Percentiles rank a stretch among this genome's conserved stretches.
These are phyloP conservation scores for Eucalyptus albens DNA, from an alignment of 345 rosid genomes.

Conservation along the genomic window DNA sequence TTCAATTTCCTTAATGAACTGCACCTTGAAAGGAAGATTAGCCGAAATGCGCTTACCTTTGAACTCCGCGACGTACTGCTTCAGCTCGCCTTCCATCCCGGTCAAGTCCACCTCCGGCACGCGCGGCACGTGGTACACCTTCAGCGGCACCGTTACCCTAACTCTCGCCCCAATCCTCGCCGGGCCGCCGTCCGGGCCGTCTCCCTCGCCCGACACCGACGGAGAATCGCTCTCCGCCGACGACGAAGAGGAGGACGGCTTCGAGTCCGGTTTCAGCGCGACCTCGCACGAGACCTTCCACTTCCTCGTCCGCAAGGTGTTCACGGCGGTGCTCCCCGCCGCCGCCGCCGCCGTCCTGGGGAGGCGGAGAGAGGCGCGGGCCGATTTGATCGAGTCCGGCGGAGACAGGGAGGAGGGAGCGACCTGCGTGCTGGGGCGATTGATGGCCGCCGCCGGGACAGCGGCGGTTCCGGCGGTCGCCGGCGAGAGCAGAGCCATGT, in stretches of 20 bases:
- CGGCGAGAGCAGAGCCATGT: background rate
- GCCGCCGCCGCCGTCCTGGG: background rate
- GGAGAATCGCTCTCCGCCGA: background rate
- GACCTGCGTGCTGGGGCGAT: background rate
- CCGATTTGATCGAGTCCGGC: background rate
- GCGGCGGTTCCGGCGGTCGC: background rate
- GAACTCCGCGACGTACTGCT: slow-evolving; percentile 63
- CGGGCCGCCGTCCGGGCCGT: background rate
- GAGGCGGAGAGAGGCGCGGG: background rate
- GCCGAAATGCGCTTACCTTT: slow-evolving; percentile 85
- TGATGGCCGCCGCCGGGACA: background rate
- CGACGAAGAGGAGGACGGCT: background rate
- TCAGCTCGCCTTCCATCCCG: slow-evolving; percentile 72
- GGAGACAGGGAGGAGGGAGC: background rate
- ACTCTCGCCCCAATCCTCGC: slow-evolving; percentile 54
- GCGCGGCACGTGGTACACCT: slow-evolving; percentile 72
- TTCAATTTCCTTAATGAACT: slow-evolving; percentile 47
- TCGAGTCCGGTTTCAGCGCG: slow-evolving; percentile 23
- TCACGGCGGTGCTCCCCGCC: background rate
- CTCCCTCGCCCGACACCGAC: background rate
- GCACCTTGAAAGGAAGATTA: slow-evolving; percentile 71
- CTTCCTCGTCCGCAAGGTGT: background rate
- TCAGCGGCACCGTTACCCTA: slow-evolving; percentile 69
- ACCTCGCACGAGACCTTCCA: slow-evolving; percentile 20
- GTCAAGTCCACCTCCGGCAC: slow-evolving; percentile 65